Base-by-base conservation (phyloP, 805 yeast species). In the Lachancea waltii region DNA sequence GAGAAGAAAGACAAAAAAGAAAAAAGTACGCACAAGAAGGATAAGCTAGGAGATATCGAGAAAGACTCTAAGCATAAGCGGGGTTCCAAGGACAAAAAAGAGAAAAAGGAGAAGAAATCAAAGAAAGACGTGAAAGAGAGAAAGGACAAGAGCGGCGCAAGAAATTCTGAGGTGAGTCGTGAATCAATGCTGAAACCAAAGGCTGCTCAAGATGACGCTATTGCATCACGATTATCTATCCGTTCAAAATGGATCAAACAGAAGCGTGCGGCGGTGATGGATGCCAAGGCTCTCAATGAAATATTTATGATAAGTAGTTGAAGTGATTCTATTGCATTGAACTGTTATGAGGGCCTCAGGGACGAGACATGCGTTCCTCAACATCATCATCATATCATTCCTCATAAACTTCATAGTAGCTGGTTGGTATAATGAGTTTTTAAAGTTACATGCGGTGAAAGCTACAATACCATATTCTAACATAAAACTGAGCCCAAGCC, bases 261-360 rank as follows among this genome's bases (percentile, higher is more conserved):
- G 59, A 90, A 90, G 58, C 73, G 92, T 51, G 92, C 95, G 8
- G 90, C 97, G 1, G 86, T 89, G 0, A 75, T 82, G 79, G 97
- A 90, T 57, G 73, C 82, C 2, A 79, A 85, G 58, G 87, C 95
- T 10, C 70, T 90, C 45, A 86, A 85, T 50, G 97, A 90, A 62
- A 90, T 90, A 41, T 85, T 90, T 56, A 90, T 90, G 97, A 75
- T 87, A 33, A 68, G 81, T 19, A 72, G 69, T n/a, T n/a, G n/a
- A n/a, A n/a, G n/a, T n/a, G n/a, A n/a, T n/a, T n/a, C n/a, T n/a
- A n/a, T n/a, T n/a, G n/a, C n/a, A n/a, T n/a, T n/a, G n/a, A n/a
- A n/a, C n/a, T n/a, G n/a, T n/a, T n/a, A n/a, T n/a, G n/a, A n/a
- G n/a, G n/a, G n/a, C n/a, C n/a, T n/a, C n/a, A n/a, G n/a, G n/a